Conservation (phyloP, 441 rosid genomes). For the Geranium incanum region DNA sequence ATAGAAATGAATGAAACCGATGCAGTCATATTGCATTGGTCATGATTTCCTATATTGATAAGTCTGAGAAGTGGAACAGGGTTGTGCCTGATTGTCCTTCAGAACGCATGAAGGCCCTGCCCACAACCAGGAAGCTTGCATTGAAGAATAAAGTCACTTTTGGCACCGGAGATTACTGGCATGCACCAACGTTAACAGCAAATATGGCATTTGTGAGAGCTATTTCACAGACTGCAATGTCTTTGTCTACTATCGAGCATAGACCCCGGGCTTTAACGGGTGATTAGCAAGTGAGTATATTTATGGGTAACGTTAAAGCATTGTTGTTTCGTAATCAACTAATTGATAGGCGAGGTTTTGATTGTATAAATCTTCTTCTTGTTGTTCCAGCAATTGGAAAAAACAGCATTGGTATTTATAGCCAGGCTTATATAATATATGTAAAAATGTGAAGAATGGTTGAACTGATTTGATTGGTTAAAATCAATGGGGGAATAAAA, state of each 20-base stretch:
- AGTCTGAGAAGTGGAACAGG: conserved; percentile 35
- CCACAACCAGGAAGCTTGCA: conserved; percentile 83
- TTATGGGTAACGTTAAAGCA: too few relatives aligned
- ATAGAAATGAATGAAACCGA: not conserved
- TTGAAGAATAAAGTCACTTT: conserved; percentile 68
- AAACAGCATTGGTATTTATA: too few relatives aligned
- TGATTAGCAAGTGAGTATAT: conserved; percentile 30
- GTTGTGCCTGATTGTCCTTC: conserved; percentile 63
- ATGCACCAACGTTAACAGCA: conserved; percentile 75
- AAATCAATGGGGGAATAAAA: too few relatives aligned
- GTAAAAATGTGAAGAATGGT: too few relatives aligned
- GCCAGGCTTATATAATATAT: too few relatives aligned
- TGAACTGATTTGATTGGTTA: too few relatives aligned
- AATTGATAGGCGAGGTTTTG: too few relatives aligned
- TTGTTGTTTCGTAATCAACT: too few relatives aligned
- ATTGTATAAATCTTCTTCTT: too few relatives aligned
- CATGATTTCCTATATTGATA: conserved; percentile 12
- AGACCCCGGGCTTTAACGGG: conserved; percentile 85
- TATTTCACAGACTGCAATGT: conserved; percentile 85
- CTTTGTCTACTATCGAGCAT: conserved; percentile 58
- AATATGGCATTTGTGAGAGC: conserved; percentile 88
- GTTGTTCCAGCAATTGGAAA: too few relatives aligned
- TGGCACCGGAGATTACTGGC: conserved; percentile 85
- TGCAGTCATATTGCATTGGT: too few relatives aligned
- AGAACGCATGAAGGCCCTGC: conserved; percentile 60